A percentile compares a stretch with the other conserved stretches of the same genome.
Conservation (phyloP, 1,284 basidiomycete genomes). For the Clitocybe nebularis region DNA sequence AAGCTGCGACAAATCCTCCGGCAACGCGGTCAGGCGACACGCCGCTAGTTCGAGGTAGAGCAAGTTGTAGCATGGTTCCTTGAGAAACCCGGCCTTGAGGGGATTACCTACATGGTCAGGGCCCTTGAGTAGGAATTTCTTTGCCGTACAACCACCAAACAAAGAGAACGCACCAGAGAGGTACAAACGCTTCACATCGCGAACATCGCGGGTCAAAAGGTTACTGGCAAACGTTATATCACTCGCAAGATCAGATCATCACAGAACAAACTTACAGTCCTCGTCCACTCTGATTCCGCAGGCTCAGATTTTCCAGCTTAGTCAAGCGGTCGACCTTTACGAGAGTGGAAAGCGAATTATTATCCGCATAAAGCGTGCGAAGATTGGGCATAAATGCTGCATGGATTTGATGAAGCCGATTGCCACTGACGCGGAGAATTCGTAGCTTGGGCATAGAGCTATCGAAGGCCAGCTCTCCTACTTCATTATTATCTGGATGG, state of each 20-base stretch:
- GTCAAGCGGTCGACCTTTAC: constrained; percentile 51
- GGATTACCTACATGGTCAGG: constrained; percentile 35
- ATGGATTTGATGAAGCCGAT: constrained; percentile 71
- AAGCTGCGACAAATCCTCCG: constrained; percentile 59
- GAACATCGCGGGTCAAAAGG: constrained; percentile 68
- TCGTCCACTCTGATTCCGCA: constrained; percentile 82
- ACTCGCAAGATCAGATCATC: constrained; percentile 16
- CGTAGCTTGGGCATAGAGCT: constrained; percentile 65
- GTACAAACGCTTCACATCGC: constrained; percentile 91
- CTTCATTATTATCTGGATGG: constrained; percentile 66
- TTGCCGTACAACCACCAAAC: constrained; percentile 2
- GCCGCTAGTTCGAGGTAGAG: constrained; percentile 92
- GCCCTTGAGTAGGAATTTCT: constrained; percentile 3
- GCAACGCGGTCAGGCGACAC: constrained; percentile 79
- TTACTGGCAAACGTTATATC: constrained; percentile 32
- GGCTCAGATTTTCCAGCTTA: constrained; percentile 85
- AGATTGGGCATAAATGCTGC: constrained; percentile 68
- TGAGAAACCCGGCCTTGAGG: constrained; percentile 36
- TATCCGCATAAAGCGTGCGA: constrained; percentile 91
- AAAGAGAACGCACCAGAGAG: constrained; percentile 68
- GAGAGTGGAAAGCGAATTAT: constrained; percentile 67
- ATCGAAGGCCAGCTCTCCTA: constrained; percentile 49
- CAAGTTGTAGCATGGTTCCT: constrained; percentile 76
- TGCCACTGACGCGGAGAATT: constrained; percentile 85
- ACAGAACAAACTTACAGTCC: constrained; percentile 58